These are phyloP conservation scores for Penicillium sp. DNA, from an alignment of 2,329 filamentous ascomycete genomes.

Conservation along the genomic window DNA sequence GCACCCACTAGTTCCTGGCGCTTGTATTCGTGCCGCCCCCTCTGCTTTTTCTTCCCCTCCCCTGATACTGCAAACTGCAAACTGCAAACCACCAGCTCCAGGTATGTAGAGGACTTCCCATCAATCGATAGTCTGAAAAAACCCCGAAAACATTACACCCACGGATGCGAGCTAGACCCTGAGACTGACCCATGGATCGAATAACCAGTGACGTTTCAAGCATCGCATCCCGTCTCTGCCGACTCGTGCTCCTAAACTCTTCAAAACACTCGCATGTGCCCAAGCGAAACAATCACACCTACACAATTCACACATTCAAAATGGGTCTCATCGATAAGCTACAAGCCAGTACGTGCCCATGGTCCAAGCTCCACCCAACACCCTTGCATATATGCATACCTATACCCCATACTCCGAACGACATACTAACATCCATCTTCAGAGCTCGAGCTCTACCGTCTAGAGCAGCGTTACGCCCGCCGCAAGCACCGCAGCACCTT, in stretches of 20 bases:
- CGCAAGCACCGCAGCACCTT: constrained; percentile 89
- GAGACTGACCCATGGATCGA: neutral
- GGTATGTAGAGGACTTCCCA: too few species aligned
- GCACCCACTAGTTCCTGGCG: constrained; percentile 10
- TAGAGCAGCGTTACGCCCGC: constrained; percentile 92
- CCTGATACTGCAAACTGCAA: neutral
- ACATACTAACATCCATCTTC: constrained; percentile 25
- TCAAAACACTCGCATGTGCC: neutral
- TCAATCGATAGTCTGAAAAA: neutral
- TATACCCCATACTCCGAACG: neutral
- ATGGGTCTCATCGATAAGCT: constrained; percentile 55
- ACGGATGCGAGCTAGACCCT: neutral
- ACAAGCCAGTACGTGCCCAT: constrained; percentile 47
- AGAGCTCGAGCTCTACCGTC: constrained; percentile 84
- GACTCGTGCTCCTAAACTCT: neutral
- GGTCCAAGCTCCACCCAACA: too few species aligned
- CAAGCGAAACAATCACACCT: neutral
- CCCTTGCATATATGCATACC: neutral
- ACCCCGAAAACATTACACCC: neutral
- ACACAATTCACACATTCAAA: constrained; percentile 14
- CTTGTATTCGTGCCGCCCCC: constrained; percentile 7
- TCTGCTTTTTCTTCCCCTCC: neutral
- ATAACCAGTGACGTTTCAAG: neutral
- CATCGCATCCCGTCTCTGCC: too few species aligned
- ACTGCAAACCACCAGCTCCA: neutral